A percentile compares a stretch with the other conserved stretches of the same genome.
phyloP scores from a whole-genome alignment of 225 moss, liverwort and hornwort species.

The Physcomitrium patens region DNA sequence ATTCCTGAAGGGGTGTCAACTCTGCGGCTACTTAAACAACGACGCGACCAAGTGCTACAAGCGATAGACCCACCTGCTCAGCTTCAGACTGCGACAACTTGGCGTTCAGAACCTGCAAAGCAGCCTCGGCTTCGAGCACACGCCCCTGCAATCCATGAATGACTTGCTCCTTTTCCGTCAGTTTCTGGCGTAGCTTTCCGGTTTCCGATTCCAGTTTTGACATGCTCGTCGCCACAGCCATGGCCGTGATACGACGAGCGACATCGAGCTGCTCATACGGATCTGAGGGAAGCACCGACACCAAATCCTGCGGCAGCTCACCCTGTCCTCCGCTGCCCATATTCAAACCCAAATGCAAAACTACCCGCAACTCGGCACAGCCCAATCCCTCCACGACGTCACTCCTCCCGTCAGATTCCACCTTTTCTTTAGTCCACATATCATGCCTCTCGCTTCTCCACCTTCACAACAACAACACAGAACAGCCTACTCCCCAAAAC shows the following conservation, averaged over 20 bases:
- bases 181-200: constrained; percentile 81
- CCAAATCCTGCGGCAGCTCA: constrained; percentile 83
- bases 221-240: constrained; percentile 87
- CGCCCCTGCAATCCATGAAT: constrained; percentile 89
- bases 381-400: neutral
- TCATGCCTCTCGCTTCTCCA: neutral
- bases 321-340: constrained; percentile 94
- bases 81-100: constrained; percentile 72
- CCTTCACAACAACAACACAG: neutral
- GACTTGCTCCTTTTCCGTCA: constrained; percentile 86
- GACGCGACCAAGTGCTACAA: neutral
- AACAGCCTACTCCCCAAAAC: neutral
- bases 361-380: neutral
- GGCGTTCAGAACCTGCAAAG: constrained; percentile 73
- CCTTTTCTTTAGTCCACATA: neutral
- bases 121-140: constrained; percentile 71
- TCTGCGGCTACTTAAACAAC: neutral
- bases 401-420: neutral
- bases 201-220: constrained; percentile 87
- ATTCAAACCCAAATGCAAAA: neutral
- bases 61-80: constrained; percentile 54
- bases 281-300: constrained; percentile 80
- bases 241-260: constrained; percentile 87
- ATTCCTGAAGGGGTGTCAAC: neutral
- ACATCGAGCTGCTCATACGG: constrained; percentile 97